Base-by-base conservation (phyloP, 345 rosid species). In the Eucalyptus brandiana region DNA sequence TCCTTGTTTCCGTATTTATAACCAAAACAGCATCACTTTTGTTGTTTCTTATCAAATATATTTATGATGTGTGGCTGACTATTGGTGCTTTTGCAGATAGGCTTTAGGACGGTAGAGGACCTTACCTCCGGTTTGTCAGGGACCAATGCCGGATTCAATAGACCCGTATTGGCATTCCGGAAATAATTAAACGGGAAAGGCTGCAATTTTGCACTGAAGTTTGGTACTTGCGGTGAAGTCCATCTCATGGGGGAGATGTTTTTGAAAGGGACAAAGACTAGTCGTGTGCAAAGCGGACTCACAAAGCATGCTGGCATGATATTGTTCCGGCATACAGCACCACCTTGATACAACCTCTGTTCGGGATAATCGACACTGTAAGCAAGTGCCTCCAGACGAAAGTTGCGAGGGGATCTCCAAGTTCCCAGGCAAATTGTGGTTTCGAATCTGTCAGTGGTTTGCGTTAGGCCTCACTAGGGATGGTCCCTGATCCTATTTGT, bases 51-150 rank as follows among this genome's bases (percentile, higher is more conserved):
- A 44, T 87, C 45, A 72, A 72, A 72, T 37, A 72, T 37, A 72
- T 72, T 2, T 12, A 72, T 19, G 45, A 72, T 37, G 28, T 44
- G 65, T 40, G 32, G 87, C 80, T 88, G 37, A 45, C 56, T 89
- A 37, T 48, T 45, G 26, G 87, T 87, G 83, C 65, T 32, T 89
- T 87, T 90, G 93, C 97, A 97, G 99, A 93, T 97, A 92, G 99
- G 99, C 40, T 97, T 97, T 89, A 95, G 97, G 91, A 93, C 88
- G 34, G 99, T 95, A 8, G 98, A 96, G 92, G 98, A 95, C 89
- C 72, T 97, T 44, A 94, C 98, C 88, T 92, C 97, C 47, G 54
- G 93, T 89, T 91, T 97, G 90, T 92, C 97, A 2, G 97, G 96
- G 58, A 91, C 94, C 89, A 97, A 90, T 92, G 88, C 92, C 47